Conservation (phyloP, 345 rosid genomes). For the Eucalyptus camaldulensis region DNA sequence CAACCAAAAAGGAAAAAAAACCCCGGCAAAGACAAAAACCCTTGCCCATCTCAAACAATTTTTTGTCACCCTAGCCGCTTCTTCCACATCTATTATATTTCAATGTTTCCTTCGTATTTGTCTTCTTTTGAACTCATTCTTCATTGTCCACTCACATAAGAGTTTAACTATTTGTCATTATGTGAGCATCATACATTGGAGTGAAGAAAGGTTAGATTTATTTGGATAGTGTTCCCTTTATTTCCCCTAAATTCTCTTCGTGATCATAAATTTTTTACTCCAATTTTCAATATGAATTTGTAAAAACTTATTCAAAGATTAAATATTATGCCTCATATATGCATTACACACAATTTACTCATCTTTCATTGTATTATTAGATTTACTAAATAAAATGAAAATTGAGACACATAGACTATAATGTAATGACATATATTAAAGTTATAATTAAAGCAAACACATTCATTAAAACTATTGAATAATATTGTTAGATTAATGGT, state of each 20-base stretch:
- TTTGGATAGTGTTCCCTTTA: neutral
- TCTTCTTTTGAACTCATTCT: neutral
- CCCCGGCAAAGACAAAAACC: neutral
- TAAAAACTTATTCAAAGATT: neutral
- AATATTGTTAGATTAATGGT: neutral
- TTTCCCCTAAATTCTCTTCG: neutral
- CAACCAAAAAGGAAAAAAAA: too few species aligned
- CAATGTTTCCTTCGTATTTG: neutral
- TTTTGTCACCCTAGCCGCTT: neutral
- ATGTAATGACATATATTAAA: neutral
- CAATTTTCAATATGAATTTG: neutral
- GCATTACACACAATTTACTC: neutral
- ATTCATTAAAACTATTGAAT: neutral
- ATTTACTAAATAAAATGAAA: neutral
- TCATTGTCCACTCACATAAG: neutral
- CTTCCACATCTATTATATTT: neutral
- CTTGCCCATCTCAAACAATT: neutral
- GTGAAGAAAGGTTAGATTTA: neutral
- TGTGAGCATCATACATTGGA: neutral
- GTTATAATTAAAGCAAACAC: neutral
- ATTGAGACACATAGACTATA: neutral
- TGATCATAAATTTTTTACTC: neutral
- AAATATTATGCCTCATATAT: neutral
- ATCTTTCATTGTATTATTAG: neutral
- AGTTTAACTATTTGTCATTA: neutral